Evolutionary conservation across 1,284 basidiomycete species (phyloP).

Genomic region (Uromyces viciae-fabae): DNA sequence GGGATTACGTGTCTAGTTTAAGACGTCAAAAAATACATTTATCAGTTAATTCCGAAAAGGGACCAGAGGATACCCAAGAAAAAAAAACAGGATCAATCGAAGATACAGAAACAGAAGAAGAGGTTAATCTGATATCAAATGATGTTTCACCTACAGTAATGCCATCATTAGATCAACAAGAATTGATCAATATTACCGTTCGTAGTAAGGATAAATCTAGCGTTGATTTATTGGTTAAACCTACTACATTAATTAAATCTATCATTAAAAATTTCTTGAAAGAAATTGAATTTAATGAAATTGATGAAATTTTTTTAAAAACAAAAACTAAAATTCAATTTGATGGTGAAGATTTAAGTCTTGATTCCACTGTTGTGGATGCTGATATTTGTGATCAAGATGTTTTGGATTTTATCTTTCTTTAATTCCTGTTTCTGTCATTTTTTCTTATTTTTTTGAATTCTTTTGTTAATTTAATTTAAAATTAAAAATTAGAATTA

Average conservation of each 20-base stretch:
- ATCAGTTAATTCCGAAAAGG: neutral
- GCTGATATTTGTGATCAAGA: constrained; percentile 20
- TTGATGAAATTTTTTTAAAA: neutral
- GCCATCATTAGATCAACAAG: too few relatives aligned
- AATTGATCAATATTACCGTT: constrained; percentile 16
- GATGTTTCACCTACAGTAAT: neutral
- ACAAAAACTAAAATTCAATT: constrained; percentile 5
- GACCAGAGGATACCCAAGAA: neutral
- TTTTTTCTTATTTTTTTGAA: too few relatives aligned
- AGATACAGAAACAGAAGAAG: neutral
- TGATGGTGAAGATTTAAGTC: constrained; percentile 14
- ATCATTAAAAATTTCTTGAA: constrained; percentile 22
- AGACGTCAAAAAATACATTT: neutral
- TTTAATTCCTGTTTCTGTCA: neutral
- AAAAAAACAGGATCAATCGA: neutral
- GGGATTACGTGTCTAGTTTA: constrained; percentile 15
- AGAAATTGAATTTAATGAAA: neutral
- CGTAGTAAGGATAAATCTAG: neutral
- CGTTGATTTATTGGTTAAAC: constrained; percentile 8
- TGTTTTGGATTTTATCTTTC: constrained; percentile 23
- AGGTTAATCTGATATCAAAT: too few relatives aligned
- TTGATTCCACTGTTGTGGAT: constrained; percentile 6
- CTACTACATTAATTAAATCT: neutral
- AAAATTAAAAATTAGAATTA: too few relatives aligned
- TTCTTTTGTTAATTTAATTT: too few relatives aligned